Evolutionary conservation across 2,329 filamentous ascomycete species (phyloP), one percentile per base, ranked within the genome.

Genomic region (Teratosphaeria gauchensis): DNA sequence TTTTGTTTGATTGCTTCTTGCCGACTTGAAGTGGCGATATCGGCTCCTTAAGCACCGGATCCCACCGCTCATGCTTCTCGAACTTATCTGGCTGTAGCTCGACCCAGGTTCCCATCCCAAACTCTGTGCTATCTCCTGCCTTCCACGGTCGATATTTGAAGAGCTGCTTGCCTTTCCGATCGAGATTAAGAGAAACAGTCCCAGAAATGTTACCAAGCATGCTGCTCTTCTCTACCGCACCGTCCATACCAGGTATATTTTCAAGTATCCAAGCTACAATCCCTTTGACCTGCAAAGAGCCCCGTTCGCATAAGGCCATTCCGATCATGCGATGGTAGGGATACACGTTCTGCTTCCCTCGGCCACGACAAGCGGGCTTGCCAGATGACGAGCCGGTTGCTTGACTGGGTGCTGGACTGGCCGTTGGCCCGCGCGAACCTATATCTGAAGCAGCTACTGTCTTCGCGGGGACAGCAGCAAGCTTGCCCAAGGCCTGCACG

Each of bases 241-340:
- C 53, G 4, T 46, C 14, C 35, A 58, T 59, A 8, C 54, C 38
- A 16, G 59, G 57, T 19, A 72, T 64, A 52, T 71, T 70, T 3
- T 61, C 42, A 5, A 56, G 58, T 19, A 73, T 63, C 71, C 71
- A 73, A 9, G 62, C 51, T 14, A 53, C 31, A 28, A 72, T 62
- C 30, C 56, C 59, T 2, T 55, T 46, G 6, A 58, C 48, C 42
- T 62, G 61, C 30, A 71, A 58, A 32, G 64, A 6, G 64, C 61
- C 14, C 64, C 62, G 31, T 19, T 64, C 61, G 33, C 61, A 62
- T 19, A 73, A 38, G 14, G 71, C 71, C 68, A 72, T 69, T 2
- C 62, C 64, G 14, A 70, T 64, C 5, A 72, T 61, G 42, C 42
- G 42, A 48, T 48, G 19, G 19, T 48, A 48, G n/a, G 42, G 5